A percentile compares a stretch with the other conserved stretches of the same genome.
phyloP scores from a whole-genome alignment of 164 flowering plant species.

The Macadamia tetraphylla region DNA sequence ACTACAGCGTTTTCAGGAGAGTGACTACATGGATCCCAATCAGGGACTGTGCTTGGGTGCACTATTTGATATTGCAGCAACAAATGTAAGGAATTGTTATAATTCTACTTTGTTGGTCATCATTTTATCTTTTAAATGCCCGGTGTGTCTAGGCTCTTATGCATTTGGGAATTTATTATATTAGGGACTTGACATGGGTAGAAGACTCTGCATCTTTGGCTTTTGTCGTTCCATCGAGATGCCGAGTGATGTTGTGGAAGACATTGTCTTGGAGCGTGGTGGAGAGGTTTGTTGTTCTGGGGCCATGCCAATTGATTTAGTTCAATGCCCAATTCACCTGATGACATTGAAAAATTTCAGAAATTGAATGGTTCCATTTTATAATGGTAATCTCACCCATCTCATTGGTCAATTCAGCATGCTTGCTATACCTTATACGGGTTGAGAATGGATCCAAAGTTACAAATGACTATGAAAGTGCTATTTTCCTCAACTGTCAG shows the following conservation, averaged over 20 bases:
- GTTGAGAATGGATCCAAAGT: too few species aligned
- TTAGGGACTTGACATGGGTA: conserved; percentile 89
- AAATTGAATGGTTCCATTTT: too few species aligned
- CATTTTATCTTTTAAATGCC: neutral
- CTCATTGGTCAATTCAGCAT: too few species aligned
- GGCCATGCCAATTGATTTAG: neutral
- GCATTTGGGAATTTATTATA: conserved; percentile 1
- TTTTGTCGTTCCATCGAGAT: conserved; percentile 97
- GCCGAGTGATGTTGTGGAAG: conserved; percentile 98
- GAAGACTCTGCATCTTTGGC: conserved; percentile 88
- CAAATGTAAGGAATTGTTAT: conserved; percentile 53
- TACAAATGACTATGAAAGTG: too few species aligned
- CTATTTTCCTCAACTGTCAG: too few species aligned
- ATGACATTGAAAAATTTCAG: too few species aligned
- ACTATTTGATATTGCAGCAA: conserved; percentile 95
- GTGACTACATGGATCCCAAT: conserved; percentile 92
- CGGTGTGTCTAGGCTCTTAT: conserved; percentile 7
- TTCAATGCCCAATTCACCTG: neutral
- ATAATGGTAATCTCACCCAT: too few species aligned
- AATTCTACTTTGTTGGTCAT: neutral
- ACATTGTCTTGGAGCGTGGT: conserved; percentile 91
- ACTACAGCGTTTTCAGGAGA: conserved; percentile 74
- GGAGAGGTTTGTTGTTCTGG: conserved; percentile 66
- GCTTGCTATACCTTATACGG: too few species aligned
- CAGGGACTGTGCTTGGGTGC: conserved; percentile 92